Conservation (phyloP, 805 yeast genomes). For the Scheffersomyces stipitis region DNA sequence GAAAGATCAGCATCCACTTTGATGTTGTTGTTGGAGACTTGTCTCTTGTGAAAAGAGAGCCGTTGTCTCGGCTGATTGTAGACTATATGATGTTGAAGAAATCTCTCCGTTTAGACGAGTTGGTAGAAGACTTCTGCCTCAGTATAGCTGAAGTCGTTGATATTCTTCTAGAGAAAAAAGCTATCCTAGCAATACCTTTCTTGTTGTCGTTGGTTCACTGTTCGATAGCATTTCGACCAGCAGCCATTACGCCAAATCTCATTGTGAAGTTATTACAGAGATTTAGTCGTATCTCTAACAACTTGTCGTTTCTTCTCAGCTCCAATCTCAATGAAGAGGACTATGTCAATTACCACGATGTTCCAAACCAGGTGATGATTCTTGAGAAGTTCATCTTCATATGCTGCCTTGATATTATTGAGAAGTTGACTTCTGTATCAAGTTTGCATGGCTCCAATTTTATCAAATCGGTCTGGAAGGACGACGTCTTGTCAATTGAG, state of each 20-base stretch:
- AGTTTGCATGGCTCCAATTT: slow-evolving; percentile 22
- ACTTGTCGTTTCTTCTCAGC: slow-evolving; percentile 26
- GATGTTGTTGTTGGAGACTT: slow-evolving; percentile 17
- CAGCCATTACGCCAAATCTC: slow-evolving; percentile 49
- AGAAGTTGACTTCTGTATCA: slow-evolving; percentile 36
- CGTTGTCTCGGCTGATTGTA: slow-evolving; percentile 40
- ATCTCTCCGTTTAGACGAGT: slow-evolving; percentile 49
- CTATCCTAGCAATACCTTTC: slow-evolving; percentile 54
- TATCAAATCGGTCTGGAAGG: slow-evolving; percentile 21
- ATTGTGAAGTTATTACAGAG: slow-evolving; percentile 15
- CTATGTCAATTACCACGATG: slow-evolving; percentile 25
- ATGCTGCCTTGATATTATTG: slow-evolving; percentile 57
- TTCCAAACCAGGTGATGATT: slow-evolving; percentile 29
- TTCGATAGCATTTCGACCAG: slow-evolving; percentile 57
- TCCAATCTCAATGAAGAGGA: slow-evolving; percentile 26
- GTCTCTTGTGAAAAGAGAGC: slow-evolving; percentile 24
- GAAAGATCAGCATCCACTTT: slow-evolving; percentile 29
- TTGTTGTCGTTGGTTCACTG: slow-evolving; percentile 57
- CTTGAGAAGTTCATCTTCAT: slow-evolving; percentile 52
- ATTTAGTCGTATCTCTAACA: slow-evolving; percentile 15
- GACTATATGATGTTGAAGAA: slow-evolving; percentile 45
- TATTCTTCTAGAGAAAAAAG: slow-evolving; percentile 23
- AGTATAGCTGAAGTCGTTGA: slow-evolving; percentile 25
- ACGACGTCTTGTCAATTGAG: slow-evolving; percentile 27
- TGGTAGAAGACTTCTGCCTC: slow-evolving; percentile 41